Conservation (phyloP, 805 yeast genomes). For the Soucietia sequanensis region DNA sequence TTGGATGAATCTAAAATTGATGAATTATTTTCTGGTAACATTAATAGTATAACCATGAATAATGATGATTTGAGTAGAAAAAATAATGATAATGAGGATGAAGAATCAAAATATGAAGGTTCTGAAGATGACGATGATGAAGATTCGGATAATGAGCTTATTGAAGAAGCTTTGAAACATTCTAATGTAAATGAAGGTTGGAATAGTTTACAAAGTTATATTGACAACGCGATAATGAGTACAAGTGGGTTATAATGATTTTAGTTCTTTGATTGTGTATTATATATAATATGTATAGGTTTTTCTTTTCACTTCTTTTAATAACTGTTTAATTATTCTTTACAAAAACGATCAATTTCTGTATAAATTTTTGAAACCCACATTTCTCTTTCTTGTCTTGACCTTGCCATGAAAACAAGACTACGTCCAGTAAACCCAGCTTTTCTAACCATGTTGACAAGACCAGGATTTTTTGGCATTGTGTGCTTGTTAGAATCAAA, state of each 20-base stretch:
- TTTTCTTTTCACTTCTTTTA: slow-evolving; percentile 3
- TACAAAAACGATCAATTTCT: slow-evolving; percentile 45
- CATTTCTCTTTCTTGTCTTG: slow-evolving; percentile 76
- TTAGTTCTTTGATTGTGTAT: neutral
- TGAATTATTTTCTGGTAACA: neutral
- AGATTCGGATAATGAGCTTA: slow-evolving; percentile 23
- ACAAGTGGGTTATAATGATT: neutral
- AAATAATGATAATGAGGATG: neutral
- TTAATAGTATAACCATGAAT: neutral
- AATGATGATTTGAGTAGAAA: slow-evolving; percentile 1
- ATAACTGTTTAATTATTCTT: slow-evolving; percentile 1
- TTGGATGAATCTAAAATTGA: slow-evolving; percentile 4
- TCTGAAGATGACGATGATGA: slow-evolving; percentile 15
- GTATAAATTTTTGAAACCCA: slow-evolving; percentile 61
- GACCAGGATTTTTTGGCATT: slow-evolving; percentile 39
- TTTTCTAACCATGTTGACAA: slow-evolving; percentile 46
- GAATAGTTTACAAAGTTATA: slow-evolving; percentile 6
- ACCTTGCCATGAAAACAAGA: slow-evolving; percentile 75
- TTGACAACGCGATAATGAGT: slow-evolving; percentile 7
- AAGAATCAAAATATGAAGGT: neutral
- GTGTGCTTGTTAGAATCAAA: slow-evolving; percentile 3
- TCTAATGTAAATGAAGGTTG: slow-evolving; percentile 6
- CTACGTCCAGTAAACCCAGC: slow-evolving; percentile 68
- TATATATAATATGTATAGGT: slow-evolving; percentile 1
- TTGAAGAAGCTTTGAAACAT: slow-evolving; percentile 2